Base-by-base conservation (phyloP, 306 rosid genomes). In the Sophora flavescens region DNA sequence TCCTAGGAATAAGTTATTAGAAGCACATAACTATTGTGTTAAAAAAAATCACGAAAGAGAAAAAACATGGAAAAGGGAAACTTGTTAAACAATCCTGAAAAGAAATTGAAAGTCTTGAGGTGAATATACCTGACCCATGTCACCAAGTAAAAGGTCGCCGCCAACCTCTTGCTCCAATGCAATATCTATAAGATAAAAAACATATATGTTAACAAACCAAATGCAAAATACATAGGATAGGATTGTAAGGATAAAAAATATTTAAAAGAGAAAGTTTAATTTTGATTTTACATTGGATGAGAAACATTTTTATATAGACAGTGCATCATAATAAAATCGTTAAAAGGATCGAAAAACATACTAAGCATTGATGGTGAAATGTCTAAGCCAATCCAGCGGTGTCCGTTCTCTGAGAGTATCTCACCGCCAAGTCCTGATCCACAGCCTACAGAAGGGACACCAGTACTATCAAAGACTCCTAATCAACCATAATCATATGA, bases 361-460 rank as follows among this genome's bases (percentile, higher is more conserved):
- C 98, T 72, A 56, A 95, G 97, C 98, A 95, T 95, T n/a, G 98
- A 95, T 22, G 74, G 85, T 22, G 98, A 95, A 64, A 95, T 95
- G 69, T 95, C 98, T 50, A 90, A 77, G 59, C 98, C 98, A 74
- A 95, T 89, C 98, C 98, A 95, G 10, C 90, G 93, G 80, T 95
- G 96, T 44, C 96, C 93, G 18, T 69, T 85, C 79, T 92, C 95
- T 0, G 98, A 47, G 38, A 92, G 81, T 10, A 91, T 90, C 84
- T 92, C 97, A 0, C 98, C 98, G 52, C 97, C 92, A 35, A 95
- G 97, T 58, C 97, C 97, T 2, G 97, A 95, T 36, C 98, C 98
- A 76, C 97, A 95, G 63, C 97, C 97, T 95, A 73, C 63, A 73
- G 15, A 78, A 47, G 15, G 12, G 4, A 59, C 68, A 36, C 15